Evolutionary conservation across 345 rosid species (phyloP).

Genomic region (Sisymbrium altissimum): DNA sequence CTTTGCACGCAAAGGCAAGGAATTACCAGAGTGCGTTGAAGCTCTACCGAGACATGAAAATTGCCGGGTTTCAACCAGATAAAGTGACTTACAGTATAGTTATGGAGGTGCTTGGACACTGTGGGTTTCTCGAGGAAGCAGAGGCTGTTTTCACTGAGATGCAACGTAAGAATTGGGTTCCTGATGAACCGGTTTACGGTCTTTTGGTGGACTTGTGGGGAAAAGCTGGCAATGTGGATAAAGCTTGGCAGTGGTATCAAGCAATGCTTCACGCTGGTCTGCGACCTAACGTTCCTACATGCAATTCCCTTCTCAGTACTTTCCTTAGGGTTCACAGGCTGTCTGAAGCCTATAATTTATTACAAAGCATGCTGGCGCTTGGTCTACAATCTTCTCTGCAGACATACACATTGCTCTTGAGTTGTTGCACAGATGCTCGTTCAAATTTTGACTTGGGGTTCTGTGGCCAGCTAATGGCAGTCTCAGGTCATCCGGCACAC

Average conservation of each 20-base stretch:
- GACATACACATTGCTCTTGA: constrained; percentile 85
- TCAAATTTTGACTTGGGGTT: constrained; percentile 69
- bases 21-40: constrained; percentile 74
- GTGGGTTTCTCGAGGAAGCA: constrained; percentile 89
- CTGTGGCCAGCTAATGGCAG: constrained; percentile 77
- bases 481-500: constrained; percentile 89
- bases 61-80: constrained; percentile 84
- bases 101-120: constrained; percentile 97
- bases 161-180: constrained; percentile 83
- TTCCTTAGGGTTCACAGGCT: constrained; percentile 70
- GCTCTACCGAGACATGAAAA: constrained; percentile 81
- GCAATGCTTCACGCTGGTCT: constrained; percentile 80
- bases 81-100: constrained; percentile 93
- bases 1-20: constrained; percentile 89
- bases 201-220: constrained; percentile 97
- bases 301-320: constrained; percentile 89
- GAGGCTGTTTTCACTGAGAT: constrained; percentile 81
- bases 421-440: constrained; percentile 83
- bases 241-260: constrained; percentile 91
- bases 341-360: constrained; percentile 72
- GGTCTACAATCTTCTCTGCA: constrained; percentile 75
- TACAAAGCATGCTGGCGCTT: constrained; percentile 67
- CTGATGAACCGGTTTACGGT: constrained; percentile 94
- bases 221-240: constrained; percentile 77
- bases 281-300: constrained; percentile 90